phyloP scores from a whole-genome alignment of 2,329 filamentous ascomycete genomes.

The Fusarium caatingaense region DNA sequence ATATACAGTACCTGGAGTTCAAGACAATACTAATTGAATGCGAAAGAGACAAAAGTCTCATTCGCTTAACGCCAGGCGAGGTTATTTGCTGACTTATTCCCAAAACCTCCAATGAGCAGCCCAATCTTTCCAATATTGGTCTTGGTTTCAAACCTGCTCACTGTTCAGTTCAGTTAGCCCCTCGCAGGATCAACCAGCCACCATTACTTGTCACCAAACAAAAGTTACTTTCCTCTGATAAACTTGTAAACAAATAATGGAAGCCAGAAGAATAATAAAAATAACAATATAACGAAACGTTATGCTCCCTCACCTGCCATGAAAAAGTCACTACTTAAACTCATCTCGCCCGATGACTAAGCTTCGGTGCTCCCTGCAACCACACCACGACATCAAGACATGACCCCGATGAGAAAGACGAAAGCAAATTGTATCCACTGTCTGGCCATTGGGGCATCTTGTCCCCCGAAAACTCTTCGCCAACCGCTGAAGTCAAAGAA shows the following conservation, averaged over 20 bases:
- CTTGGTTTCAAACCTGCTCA: conserved; percentile 22
- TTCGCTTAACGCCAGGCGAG: conserved; percentile 3
- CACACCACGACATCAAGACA: conserved; percentile 44
- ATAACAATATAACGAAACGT: not conserved
- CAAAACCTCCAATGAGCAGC: conserved; percentile 16
- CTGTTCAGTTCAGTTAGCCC: not conserved
- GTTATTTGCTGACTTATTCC: conserved; percentile 9
- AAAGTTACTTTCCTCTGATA: not conserved
- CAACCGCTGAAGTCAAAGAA: conserved; percentile 20
- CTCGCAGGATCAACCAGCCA: conserved; percentile 13
- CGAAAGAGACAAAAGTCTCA: not conserved
- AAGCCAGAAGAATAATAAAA: not conserved
- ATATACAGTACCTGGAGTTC: not conserved
- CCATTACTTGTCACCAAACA: not conserved
- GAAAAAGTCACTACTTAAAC: conserved; percentile 5
- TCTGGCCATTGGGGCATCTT: conserved; percentile 43
- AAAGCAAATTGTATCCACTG: conserved; percentile 44
- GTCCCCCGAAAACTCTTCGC: conserved; percentile 35
- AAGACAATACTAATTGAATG: not conserved
- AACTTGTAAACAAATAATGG: not conserved
- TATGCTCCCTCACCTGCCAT: not conserved
- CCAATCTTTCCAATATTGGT: conserved; percentile 5
- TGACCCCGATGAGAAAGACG: conserved; percentile 40
- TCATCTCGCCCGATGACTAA: conserved; percentile 38
- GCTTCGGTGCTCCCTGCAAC: conserved; percentile 35